Base-by-base conservation (phyloP, 495 filamentous ascomycete species). In the Aspergillus kassunensis region DNA sequence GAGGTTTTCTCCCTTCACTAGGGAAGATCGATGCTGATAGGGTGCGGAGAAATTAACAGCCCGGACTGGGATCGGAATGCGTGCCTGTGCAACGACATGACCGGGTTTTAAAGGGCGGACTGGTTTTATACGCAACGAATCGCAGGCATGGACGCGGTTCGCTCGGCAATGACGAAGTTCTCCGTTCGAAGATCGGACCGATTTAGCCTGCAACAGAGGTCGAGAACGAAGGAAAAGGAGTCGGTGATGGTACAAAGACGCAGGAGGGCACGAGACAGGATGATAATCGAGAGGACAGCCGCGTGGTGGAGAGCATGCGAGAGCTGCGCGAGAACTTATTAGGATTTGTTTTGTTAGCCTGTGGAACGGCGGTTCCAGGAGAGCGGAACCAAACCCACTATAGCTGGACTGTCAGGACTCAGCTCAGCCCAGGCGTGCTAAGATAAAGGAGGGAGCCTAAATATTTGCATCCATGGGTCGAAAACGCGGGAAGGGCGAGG, bases 61-160 rank as follows among this genome's bases (percentile, higher is more conserved):
- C 63, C 61, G 58, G 45, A 48, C 53, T 41, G 63, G 65, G 61
- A 68, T 58, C 54, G 57, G 47, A 61, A 53, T 56, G 51, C 30
- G 59, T 62, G 50, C 44, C 51, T 64, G 59, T 53, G 58, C 61
- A 61, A 65, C 62, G 62, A 67, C 63, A 67, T 69, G 63, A 60
- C 66, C 62, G 58, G 54, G 53, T 43, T 42, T 37, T 24, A 33
- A 2, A 29, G 33, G 31, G 40, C 29, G 44, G 20, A 15, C 7
- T 44, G 37, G 12, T 34, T 35, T 53, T 24, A 53, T 39, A 33
- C 15, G 51, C 24, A 30, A 44, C 42, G 35, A 53, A 40, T 46
- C 42, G 42, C 42, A 46, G 20, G 49, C 52, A 55, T 52, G 31
- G 54, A 37, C 43, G 44, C 49, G 39, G 39, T 49, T 53, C 47